Base-by-base conservation (phyloP, 192 early-diverging fungal genomes). In the Backusella westeae region DNA sequence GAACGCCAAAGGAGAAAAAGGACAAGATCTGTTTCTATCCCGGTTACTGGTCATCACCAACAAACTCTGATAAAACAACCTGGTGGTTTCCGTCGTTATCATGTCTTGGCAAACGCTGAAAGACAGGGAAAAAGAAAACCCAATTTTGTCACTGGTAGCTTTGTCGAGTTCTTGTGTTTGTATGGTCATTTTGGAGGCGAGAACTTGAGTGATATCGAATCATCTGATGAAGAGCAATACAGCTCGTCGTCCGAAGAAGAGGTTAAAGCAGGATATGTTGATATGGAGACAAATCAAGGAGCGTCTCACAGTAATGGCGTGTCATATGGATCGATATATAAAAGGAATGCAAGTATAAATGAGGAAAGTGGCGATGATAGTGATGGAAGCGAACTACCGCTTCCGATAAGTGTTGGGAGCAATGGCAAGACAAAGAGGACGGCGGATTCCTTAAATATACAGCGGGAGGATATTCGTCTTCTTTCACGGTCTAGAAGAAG, bases 101-200 rank as follows among this genome's bases (percentile, higher is more conserved):
- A 95, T 85, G 83, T 98, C 52, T 86, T 89, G n/a, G 87, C 88
- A 67, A 89, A 91, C 46, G 95, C 95, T 10, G 80, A 85, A 34
- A 82, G 86, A 39, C 87, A 89, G 75, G 97, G 97, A n/a, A 89
- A 89, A 32, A 81, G 80, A 23, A 82, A 82, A 29, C 93, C 95
- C 5, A 94, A 93, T 76, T 87, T 91, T 17, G 81, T 96, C 69
- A 98, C 97, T 8, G 81, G 88, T 26, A 97, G 93, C 83, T 98
- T 97, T 88, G 90, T 97, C 52, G 97, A 98, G 80, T 97, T 96
- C 76, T 89, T 98, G 67, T 92, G 90, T 39, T 85, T 98, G 75
- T 97, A 94, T 73, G 95, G 95, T 63, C 96, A 94, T 77, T 98
- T 96, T 86, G 97, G 94, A 17, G 97, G 96, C 26, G 97, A 95